Evolutionary conservation across 805 yeast genomes (phyloP), one percentile per base, ranked within the genome.

Genomic region (Wickerhamomyces alni): DNA sequence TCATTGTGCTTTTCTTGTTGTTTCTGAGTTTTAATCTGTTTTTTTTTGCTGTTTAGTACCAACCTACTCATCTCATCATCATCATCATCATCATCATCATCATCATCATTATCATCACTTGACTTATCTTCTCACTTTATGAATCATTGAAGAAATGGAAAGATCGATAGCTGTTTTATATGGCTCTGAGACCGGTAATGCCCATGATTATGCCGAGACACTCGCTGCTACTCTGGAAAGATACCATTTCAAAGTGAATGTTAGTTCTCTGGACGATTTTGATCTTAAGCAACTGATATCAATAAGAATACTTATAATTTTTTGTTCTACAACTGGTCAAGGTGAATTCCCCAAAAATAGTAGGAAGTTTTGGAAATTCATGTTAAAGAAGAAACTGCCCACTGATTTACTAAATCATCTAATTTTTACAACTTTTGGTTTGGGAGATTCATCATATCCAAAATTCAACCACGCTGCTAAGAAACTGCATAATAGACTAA

Each of bases 261-360:
- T 82, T 4, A 61, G 69, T 9, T 58, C 82, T 0, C 55, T 87
- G 45, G 85, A 84, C 48, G 80, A 77, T 33, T 77, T 75, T 52
- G 75, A 79, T 42, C 58, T 81, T 33, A 72, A 69, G 47, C 67
- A 67, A 40, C 62, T 86, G 36, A 63, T 75, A 5, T 67, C 76
- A 4, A 70, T 77, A 13, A 52, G 63, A 7, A 60, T 62, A 22
- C 65, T 77, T 38, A 66, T 80, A 17, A 68, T 82, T 0, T 57
- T 91, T 3, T 84, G 94, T 56, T 80, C 96, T 1, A 91, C 99
- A 0, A 83, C 95, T 2, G 98, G 99, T 8, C 97, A 91, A 60
- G 99, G 99, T 21, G 96, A 84, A 45, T 61, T 91, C 26, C 98
- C 99, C 0, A 61, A 83, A 31, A 87, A 87, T 55, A 81, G 83